Base-by-base conservation (phyloP, 2,329 filamentous ascomycete species). In the Hymenoscyphus fraxineus region DNA sequence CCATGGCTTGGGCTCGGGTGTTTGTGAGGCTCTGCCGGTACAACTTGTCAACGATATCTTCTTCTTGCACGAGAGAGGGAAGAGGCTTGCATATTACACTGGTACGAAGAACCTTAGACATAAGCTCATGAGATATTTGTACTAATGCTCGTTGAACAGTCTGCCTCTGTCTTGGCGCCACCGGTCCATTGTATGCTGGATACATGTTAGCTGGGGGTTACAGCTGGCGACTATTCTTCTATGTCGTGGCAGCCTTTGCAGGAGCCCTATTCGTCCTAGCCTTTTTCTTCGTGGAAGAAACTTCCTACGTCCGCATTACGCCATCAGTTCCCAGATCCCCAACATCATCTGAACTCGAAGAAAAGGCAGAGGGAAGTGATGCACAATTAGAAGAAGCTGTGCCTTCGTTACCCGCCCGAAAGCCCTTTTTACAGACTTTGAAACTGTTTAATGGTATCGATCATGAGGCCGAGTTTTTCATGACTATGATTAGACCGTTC, bases 221-320 rank as follows among this genome's bases (percentile, higher is more conserved):
- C 69, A 85, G 83, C 6, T 87, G 84, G 84, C 78, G 82, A 16
- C 79, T 87, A 0, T 87, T 83, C 76, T 87, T 87, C 77, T 86
- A 86, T 71, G 84, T 87, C 62, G 80, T 82, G 66, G 79, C 84
- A 58, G 85, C 83, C 2, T 86, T 87, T 61, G 79, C 81, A 0
- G 68, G 65, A 1, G 62, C 64, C 12, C 59, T 71, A 0, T 60
- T 70, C 65, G 75, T 85, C 55, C 68, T 81, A 7, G 78, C 82
- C 0, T 85, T 87, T 70, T 76, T 87, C 65, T 83, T 87, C 69
- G 83, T 86, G 66, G 85, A 87, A 67, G 85, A 88, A 71, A 85
- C 84, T 6, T 80, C 81, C 15, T 88, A 87, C 67, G 74, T 79
- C 55, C 77, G 81, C 58, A 12, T 22, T 12, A 19, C 22, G 4